These are phyloP conservation scores for Pythium inflatum DNA, from an alignment of 352 stramenopile species.

Conservation along the genomic window DNA sequence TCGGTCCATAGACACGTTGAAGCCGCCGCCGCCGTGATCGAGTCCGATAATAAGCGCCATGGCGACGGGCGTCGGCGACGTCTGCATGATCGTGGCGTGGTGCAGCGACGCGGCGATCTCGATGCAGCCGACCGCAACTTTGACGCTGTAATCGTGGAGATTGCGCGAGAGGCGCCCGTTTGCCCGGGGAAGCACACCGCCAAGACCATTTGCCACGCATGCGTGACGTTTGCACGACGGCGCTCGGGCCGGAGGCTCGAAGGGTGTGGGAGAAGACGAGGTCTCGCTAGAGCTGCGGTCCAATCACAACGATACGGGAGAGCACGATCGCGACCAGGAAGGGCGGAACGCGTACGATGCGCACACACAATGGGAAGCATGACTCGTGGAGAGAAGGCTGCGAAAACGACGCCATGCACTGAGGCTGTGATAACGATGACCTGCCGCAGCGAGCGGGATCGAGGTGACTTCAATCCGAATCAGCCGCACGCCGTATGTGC, in stretches of 20 bases:
- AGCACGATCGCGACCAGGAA: background rate
- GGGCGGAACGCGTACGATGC: background rate
- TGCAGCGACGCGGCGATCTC: slow-evolving; percentile 27
- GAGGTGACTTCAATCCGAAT: slow-evolving; percentile 22
- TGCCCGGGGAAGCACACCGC: slow-evolving; percentile 19
- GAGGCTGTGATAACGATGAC: background rate
- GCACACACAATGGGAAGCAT: slow-evolving; percentile 16
- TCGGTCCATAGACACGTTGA: slow-evolving; percentile 24
- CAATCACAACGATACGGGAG: slow-evolving; percentile 5
- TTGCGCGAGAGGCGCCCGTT: too few relatives aligned
- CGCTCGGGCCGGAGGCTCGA: background rate
- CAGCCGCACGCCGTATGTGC: slow-evolving; percentile 22
- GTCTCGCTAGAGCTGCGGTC: slow-evolving; percentile 6
- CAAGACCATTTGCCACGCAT: slow-evolving; percentile 4
- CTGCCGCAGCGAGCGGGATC: background rate
- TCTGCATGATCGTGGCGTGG: slow-evolving; percentile 32
- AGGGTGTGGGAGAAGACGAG: background rate
- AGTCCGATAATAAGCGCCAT: slow-evolving; percentile 28
- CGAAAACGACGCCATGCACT: background rate
- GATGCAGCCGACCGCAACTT: slow-evolving; percentile 27
- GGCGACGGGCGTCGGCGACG: slow-evolving; percentile 4
- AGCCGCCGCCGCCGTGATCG: slow-evolving; percentile 9
- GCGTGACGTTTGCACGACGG: slow-evolving; percentile 1
- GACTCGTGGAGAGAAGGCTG: background rate
- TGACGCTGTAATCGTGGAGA: slow-evolving; percentile 26